phyloP scores from a whole-genome alignment of 2,329 filamentous ascomycete species.

The Parascedosporium putredinis region DNA sequence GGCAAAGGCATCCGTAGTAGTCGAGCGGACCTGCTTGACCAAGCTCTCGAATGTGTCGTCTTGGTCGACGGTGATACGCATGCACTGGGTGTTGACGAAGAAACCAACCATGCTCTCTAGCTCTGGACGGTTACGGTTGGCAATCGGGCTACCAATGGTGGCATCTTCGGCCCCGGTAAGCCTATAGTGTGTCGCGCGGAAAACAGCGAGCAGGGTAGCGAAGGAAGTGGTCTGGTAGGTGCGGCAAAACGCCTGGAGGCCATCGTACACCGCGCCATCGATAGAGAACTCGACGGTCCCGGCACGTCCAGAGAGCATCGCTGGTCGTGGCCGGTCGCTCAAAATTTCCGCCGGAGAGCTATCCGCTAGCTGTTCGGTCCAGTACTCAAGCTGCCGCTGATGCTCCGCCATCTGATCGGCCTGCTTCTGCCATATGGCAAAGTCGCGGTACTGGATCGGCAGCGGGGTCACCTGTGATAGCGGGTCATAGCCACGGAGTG shows the following conservation, averaged over 20 bases:
- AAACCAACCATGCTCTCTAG: conserved; percentile 15
- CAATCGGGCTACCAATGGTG: conserved; percentile 10
- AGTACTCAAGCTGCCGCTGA: conserved; percentile 15
- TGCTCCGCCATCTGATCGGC: conserved; percentile 10
- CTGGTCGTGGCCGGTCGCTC: conserved; percentile 8
- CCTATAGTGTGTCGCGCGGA: conserved; percentile 11
- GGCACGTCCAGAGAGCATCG: not conserved
- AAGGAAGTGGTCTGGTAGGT: conserved; percentile 8
- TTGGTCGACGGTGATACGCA: conserved; percentile 13
- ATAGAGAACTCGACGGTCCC: not conserved
- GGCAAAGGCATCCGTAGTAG: conserved; percentile 8
- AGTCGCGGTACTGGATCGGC: conserved; percentile 17
- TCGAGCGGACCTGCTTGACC: conserved; percentile 13
- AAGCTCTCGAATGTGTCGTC: conserved; percentile 11
- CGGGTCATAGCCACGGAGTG: conserved; percentile 10
- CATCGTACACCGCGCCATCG: not conserved
- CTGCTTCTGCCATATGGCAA: conserved; percentile 15
- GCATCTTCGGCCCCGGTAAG: conserved; percentile 11
- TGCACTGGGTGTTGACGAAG: conserved; percentile 18
- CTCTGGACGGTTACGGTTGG: conserved; percentile 13
- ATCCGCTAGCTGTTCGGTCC: conserved; percentile 13
- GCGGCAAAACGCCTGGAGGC: conserved; percentile 10
- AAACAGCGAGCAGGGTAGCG: conserved; percentile 8
- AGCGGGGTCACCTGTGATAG: conserved; percentile 10
- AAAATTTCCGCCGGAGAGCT: conserved; percentile 13